These are phyloP conservation scores for Phlyctochytrium arcticum DNA, from an alignment of 192 early-diverging fungal genomes.

Conservation along the genomic window DNA sequence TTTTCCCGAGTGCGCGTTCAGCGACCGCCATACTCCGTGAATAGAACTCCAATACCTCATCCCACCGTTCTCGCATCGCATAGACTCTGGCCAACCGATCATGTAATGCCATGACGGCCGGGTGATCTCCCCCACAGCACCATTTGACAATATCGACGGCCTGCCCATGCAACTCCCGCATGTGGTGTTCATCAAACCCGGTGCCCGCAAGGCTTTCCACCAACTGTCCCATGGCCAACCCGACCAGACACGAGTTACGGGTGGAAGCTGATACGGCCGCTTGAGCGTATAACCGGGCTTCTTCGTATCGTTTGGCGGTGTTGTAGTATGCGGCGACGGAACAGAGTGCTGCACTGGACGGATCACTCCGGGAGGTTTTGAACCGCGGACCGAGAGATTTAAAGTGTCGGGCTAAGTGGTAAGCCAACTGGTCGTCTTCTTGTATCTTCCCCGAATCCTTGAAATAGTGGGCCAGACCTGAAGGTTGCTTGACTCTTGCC, in stretches of 20 bases:
- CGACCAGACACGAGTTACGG: conserved; percentile 33
- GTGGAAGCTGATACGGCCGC: conserved; percentile 34
- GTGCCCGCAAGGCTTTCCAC: conserved; percentile 26
- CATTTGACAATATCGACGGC: conserved; percentile 23
- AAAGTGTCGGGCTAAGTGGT: conserved; percentile 48
- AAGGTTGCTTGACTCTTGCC: conserved; percentile 31
- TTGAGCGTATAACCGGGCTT: conserved; percentile 46
- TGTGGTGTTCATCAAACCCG: conserved; percentile 4
- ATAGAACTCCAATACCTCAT: conserved; percentile 38
- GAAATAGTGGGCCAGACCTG: conserved; percentile 28
- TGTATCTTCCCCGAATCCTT: background rate
- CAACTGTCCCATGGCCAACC: conserved; percentile 36
- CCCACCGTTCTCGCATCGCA: conserved; percentile 14
- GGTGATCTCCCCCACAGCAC: conserved; percentile 41
- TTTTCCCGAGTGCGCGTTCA: conserved; percentile 37
- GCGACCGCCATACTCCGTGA: conserved; percentile 34
- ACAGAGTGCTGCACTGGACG: conserved; percentile 28
- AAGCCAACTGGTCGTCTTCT: conserved; percentile 45
- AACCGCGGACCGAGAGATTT: conserved; percentile 39
- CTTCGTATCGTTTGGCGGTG: conserved; percentile 38
- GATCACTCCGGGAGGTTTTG: conserved; percentile 34
- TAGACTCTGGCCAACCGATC: conserved; percentile 37
- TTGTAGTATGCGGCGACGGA: conserved; percentile 43
- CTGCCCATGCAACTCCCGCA: conserved; percentile 23
- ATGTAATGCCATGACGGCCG: conserved; percentile 42